A percentile compares a stretch with the other conserved stretches of the same genome.
Conservation (phyloP, 2,329 filamentous ascomycete species). For the Neocucurbitaria cava region DNA sequence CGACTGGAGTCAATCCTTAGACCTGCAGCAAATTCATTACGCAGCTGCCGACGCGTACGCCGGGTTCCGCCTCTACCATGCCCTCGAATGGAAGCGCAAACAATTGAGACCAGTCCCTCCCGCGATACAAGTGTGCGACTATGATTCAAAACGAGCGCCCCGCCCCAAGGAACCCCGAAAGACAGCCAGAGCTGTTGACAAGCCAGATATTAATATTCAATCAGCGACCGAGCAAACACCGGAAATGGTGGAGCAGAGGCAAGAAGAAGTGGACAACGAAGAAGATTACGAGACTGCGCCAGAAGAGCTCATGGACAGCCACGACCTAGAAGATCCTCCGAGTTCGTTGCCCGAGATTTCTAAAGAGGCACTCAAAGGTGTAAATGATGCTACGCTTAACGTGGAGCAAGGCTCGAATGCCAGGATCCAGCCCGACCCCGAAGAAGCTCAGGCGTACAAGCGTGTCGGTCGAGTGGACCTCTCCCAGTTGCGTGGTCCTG, state of each 20-base stretch:
- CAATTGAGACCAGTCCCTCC: constrained; percentile 74
- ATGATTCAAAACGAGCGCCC: constrained; percentile 52
- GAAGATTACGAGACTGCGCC: constrained; percentile 46
- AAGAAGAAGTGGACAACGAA: constrained; percentile 25
- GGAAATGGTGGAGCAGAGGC: constrained; percentile 24
- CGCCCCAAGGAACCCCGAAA: constrained; percentile 14
- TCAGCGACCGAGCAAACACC: constrained; percentile 13
- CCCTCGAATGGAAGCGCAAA: constrained; percentile 72
- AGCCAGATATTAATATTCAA: constrained; percentile 11
- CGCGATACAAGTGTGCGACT: constrained; percentile 71
- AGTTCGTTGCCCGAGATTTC: constrained; percentile 7
- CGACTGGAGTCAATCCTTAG: constrained; percentile 73
- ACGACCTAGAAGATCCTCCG: constrained; percentile 26
- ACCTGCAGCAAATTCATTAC: constrained; percentile 71
- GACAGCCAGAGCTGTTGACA: constrained; percentile 9
- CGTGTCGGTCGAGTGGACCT: constrained; percentile 33
- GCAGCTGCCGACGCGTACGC: constrained; percentile 86
- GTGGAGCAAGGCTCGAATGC: not conserved
- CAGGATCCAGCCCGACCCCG: not conserved
- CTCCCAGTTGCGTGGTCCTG: constrained; percentile 12
- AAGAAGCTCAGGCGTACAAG: not conserved
- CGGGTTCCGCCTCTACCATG: constrained; percentile 75
- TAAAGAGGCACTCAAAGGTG: constrained; percentile 6
- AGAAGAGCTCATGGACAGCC: constrained; percentile 35
- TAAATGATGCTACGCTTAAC: not conserved